Base-by-base conservation (phyloP, 164 flowering plant species). In the Dillenia turbinata region DNA sequence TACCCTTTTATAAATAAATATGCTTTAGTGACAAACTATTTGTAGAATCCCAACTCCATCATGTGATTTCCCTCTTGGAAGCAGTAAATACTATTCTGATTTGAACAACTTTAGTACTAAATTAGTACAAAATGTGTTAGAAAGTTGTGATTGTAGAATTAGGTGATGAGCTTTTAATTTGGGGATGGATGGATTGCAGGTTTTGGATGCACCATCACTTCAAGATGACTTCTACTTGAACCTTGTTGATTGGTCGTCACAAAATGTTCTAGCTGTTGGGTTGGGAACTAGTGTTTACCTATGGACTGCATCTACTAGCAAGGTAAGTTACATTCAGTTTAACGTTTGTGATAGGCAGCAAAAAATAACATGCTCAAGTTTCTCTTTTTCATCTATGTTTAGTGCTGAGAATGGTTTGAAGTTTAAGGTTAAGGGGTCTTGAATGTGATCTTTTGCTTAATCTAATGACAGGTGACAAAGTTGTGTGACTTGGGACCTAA, bases 201-300 rank as follows among this genome's bases (percentile, higher is more conserved):
- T 95, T 68, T 68, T 95, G 67, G 99, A 95, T 77, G 99, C 99
- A 1, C 99, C 99, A 19, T 78, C 97, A 12, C 91, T 95, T 63
- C 97, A 95, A 79, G 99, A 95, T 69, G 99, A 95, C 60, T 95
- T 88, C 76, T 95, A 95, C 63, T 76, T 95, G 75, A 95, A 95
- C 80, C 82, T 95, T 12, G 99, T 95, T 13, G 99, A 95, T 59
- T 92, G 99, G 99, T 92, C 97, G 7, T 90, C 97, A 5, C 99
- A 95, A 71, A 92, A 95, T 72, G 86, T 90, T n/a, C 96, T 95
- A 49, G 99, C 99, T 0, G 99, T 95, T 67, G 99, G 97, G 58
- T 70, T 95, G 73, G 98, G 99, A 4, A 90, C 96, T 49, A 88
- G 94, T 75, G 97, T 92, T 61, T 95, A 92, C 74, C 74, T 95